Conservation (phyloP, 805 yeast species). For the Metschnikowia proteae region DNA sequence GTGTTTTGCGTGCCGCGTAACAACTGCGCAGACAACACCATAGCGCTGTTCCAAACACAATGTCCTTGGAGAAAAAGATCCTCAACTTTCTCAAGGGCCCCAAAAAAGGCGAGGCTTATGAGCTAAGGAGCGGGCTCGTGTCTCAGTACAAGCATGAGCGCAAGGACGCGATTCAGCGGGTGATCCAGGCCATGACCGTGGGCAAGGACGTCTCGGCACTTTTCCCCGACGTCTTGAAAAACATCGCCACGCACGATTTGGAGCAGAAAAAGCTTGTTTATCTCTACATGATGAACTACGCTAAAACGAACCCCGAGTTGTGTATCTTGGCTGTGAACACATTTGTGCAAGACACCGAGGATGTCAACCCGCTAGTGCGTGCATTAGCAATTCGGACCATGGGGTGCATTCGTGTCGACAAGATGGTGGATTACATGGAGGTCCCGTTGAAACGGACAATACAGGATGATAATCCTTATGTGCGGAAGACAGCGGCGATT, state of each 20-base stretch:
- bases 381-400: slow-evolving; percentile 96
- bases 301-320: slow-evolving; percentile 92
- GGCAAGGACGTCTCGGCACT: slow-evolving; percentile 94
- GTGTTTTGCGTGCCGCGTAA: slow-evolving; percentile 1
- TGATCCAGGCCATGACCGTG: slow-evolving; percentile 96
- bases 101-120: slow-evolving; percentile 75
- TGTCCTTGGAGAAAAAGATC: slow-evolving; percentile 44
- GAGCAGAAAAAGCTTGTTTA: slow-evolving; percentile 97
- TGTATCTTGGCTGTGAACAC: slow-evolving; percentile 96
- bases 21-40: slow-evolving; percentile 1
- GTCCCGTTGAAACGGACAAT: slow-evolving; percentile 82
- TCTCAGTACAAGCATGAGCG: slow-evolving; percentile 93
- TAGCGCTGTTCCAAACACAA: slow-evolving; percentile 8
- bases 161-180: slow-evolving; percentile 94
- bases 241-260: slow-evolving; percentile 92
- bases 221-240: slow-evolving; percentile 94
- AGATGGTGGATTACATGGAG: slow-evolving; percentile 92
- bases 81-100: slow-evolving; percentile 43
- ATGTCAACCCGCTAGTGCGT: slow-evolving; percentile 92
- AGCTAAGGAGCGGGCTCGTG: slow-evolving; percentile 83
- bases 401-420: slow-evolving; percentile 97
- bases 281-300: slow-evolving; percentile 93
- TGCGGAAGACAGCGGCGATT: slow-evolving; percentile 94
- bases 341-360: slow-evolving; percentile 91
- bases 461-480: slow-evolving; percentile 93